A percentile compares a stretch with the other conserved stretches of the same genome.
phyloP scores from a whole-genome alignment of 169 alveolate species.

The Plasmodium gonderi region DNA sequence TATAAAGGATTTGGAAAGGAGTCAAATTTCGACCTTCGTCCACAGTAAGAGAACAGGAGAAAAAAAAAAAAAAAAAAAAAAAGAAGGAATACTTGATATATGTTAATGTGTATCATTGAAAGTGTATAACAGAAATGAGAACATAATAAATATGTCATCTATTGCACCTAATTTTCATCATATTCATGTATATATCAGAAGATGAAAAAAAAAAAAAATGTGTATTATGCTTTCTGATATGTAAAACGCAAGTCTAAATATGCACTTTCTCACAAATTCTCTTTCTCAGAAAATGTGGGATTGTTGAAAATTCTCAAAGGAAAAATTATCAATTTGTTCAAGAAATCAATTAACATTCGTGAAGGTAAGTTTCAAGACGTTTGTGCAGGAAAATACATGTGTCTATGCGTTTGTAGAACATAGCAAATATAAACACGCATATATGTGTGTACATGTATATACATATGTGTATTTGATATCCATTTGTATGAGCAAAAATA shows the following conservation, averaged over 20 bases:
- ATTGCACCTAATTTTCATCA: no score
- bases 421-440: no score
- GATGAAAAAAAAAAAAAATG: not conserved
- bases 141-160: no score
- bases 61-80: no score
- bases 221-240: not conserved
- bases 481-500: not conserved
- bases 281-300: slow-evolving; percentile 34
- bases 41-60: slow-evolving; percentile 13
- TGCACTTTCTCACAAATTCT: not conserved
- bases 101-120: no score
- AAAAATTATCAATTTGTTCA: slow-evolving; percentile 21
- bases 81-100: no score
- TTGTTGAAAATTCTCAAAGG: slow-evolving; percentile 20
- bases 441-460: not conserved
- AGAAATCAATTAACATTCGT: not conserved
- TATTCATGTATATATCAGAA: not conserved
- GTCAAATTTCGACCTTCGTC: slow-evolving; percentile 16
- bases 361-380: slow-evolving; percentile 18
- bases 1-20: slow-evolving; percentile 33
- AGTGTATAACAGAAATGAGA: no score
- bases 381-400: not conserved
- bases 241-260: no score
- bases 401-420: not conserved
- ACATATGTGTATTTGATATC: not conserved